Evolutionary conservation across 2,329 filamentous ascomycete genomes (phyloP), one percentile per base, ranked within the genome.

Genomic region (Aplosporella prunicola): DNA sequence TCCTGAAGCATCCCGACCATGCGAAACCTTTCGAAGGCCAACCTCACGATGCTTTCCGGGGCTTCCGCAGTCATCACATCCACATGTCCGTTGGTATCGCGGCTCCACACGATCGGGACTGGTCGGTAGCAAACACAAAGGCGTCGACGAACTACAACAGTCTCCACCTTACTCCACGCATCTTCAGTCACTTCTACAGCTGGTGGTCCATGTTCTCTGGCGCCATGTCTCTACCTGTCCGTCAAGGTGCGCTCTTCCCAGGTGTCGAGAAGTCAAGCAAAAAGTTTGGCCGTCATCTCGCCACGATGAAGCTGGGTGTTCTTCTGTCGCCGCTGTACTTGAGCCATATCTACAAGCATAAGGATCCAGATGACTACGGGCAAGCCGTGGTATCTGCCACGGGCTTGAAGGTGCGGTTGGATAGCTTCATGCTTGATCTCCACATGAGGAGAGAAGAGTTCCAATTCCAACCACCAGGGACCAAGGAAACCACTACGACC

Each of bases 191-290:
- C 57, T 98, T 98, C 68, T 96, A 88, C 64, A 78, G 80, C 40
- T 98, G 91, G 91, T 96, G 88, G 87, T 89, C 83, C 1, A 77
- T 96, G 48, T 98, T 98, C 60, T 87, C 87, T 7, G 88, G 89
- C 1, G 82, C 89, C 7, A 87, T 96, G 79, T 93, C 89, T 9
- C 69, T 98, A 18, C 93, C 91, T 9, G 82, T 98, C 40, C 84
- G 91, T 1, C 93, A 98, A 64, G 91, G 91, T 11, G 73, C 75
- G 31, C 71, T 98, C 3, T 98, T 88, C 78, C 89, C 88, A 5
- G 87, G 86, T 0, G 74, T 87, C 16, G 91, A 95, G 49, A 95
- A 94, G 67, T 91, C 86, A 30, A 95, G 86, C 68, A 98, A 98
- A 65, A 98, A 98, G 57, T 98, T 98, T 57, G 89, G 89, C 10